These are phyloP conservation scores for Malus orientalis DNA, from an alignment of 306 rosid genomes.

Conservation along the genomic window DNA sequence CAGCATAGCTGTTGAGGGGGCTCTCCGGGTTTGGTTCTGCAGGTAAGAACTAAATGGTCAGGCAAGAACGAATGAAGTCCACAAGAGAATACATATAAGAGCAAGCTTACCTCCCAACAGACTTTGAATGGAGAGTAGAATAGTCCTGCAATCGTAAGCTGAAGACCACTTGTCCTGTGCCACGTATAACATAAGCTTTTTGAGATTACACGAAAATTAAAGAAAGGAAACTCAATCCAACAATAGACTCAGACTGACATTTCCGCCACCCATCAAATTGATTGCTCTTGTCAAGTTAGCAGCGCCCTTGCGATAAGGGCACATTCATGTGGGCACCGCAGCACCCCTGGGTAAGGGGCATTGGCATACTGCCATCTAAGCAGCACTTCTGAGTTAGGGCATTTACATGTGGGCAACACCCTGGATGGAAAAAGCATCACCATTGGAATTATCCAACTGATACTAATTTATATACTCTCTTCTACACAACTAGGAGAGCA, in stretches of 20 bases:
- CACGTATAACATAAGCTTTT: constrained; percentile 9
- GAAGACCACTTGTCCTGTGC: constrained; percentile 97
- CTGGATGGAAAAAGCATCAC: neutral
- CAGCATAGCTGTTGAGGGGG: constrained; percentile 91
- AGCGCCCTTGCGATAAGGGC: neutral
- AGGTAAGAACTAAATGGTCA: constrained; percentile 24
- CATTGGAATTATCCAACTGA: neutral
- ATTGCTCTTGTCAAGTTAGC: neutral
- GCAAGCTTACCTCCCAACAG: constrained; percentile 73
- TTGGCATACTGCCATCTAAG: too few species aligned
- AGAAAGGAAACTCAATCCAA: neutral
- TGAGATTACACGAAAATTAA: neutral
- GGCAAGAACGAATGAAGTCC: constrained; percentile 7
- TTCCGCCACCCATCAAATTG: neutral
- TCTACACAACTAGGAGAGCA: neutral
- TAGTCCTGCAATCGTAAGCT: constrained; percentile 93
- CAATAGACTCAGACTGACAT: neutral
- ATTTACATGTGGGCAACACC: neutral
- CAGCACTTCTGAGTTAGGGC: neutral
- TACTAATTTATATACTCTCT: neutral
- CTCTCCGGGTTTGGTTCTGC: constrained; percentile 95
- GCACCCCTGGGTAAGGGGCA: neutral
- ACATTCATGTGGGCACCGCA: neutral
- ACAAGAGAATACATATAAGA: constrained; percentile 6
- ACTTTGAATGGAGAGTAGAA: constrained; percentile 89